Base-by-base conservation (phyloP, 176 grass and related monocot species). In the Aegilops bicornis region DNA sequence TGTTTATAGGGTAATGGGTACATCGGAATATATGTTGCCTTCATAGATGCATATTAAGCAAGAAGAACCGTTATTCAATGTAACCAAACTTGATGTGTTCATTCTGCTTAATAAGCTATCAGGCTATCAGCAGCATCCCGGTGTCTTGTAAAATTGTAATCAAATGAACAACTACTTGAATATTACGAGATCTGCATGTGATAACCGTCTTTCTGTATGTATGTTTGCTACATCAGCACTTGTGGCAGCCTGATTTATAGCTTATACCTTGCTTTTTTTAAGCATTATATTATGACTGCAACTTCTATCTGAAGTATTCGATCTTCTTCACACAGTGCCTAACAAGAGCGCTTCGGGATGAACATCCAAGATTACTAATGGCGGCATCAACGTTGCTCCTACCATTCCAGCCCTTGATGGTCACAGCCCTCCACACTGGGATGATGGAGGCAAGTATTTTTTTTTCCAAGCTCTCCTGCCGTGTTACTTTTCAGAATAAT, bases 291-390 rank as follows among this genome's bases (percentile, higher is more conserved):
- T 52, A 77, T 78, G 72, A 79, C 37, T 50, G 2, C 69, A 86
- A 32, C 22, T 37, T 62, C 65, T 59, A 60, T 79, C 4, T 32
- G 10, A 69, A 87, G 16, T 74, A 81, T 76, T 66, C 30, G 39
- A 64, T 86, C 43, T 67, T 73, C 3, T 83, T 84, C 80, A 22
- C 70, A 45, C 87, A 99, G 97, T 99, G 97, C 86, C 69, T 94
- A 75, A 94, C 90, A 80, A 94, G 90, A 77, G 94, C 97, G 14
- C 86, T 99, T 37, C 83, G 31, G 84, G 82, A 94, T 19, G 92
- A 99, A 73, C 95, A 99, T 88, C 94, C 97, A 69, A 99, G 89
- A 83, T 87, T 94, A 81, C 82, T 99, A 60, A 99, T 94, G 92
- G 87, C 94, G 20, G 92, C 92, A 81, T 99, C 97, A 16, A 99